Base-by-base conservation (phyloP, 768 basidiomycete genomes). In the Pisolithus sp. region DNA sequence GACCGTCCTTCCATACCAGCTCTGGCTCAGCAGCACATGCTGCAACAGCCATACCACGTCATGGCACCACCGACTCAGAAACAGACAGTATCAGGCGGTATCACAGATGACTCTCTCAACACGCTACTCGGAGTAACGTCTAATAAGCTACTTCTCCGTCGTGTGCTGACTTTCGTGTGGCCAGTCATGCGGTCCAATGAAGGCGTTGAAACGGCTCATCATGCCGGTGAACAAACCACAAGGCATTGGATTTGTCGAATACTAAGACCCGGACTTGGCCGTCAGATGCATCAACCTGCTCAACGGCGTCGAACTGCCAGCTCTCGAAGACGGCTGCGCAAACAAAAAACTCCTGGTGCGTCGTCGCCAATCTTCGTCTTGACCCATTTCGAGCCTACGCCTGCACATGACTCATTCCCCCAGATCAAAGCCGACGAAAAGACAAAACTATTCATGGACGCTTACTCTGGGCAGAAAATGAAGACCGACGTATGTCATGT, bases 371-470 rank as follows among this genome's bases (percentile, higher is more conserved):
- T 39, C 13, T 12, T 4, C 51, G 40, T 13, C 1, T 7, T 26
- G 34, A 7, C 39, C 47, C 23, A 23, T 43, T 55, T 59, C 73
- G 70, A 60, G 62, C 71, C 75, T 75, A 75, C 72, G 65, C 72
- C 69, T 57, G 10, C 62, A 26, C n/a, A 47, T 36, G 41, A 5
- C 45, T 7, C 30, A 23, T 18, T n/a, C n/a, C 53, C 51, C 40
- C 63, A 92, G 87, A 83, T 97, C 55, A 97, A 95, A 73, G 93
- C 91, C 52, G 96, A 99, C 67, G 93, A 96, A 71, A 96, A 96
- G 72, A 96, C 93, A 0, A 83, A 84, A 47, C 76, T 80, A 8
- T 90, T 94, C 60, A 68, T 98, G 54, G 93, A 97, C 58, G 86
- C 88, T 31, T 96, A 91, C 66, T 77, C 83, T 48, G 75, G 83